Evolutionary conservation across 2,329 filamentous ascomycete species (phyloP), one percentile per base, ranked within the genome.

Genomic region (Clonostachys solani): DNA sequence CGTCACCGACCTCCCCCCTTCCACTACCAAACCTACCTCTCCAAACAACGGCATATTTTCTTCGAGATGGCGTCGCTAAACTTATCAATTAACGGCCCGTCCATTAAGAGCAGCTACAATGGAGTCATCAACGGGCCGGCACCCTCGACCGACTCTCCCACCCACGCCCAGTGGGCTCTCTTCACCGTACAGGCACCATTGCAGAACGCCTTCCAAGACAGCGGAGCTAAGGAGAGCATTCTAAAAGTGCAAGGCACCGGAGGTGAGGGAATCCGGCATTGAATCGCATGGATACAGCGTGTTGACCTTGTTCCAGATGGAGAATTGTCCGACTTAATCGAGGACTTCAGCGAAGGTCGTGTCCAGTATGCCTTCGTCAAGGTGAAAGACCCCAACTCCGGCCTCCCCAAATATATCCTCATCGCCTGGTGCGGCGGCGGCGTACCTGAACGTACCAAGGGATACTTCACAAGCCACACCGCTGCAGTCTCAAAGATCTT

Each of bases 351-450:
- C 56, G 94, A 99, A 67, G 94, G 94, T 47, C 87, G 91, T 59
- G 87, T 99, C 56, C 94, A 99, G 69, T 99, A 96, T 69, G 94
- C 91, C 29, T 97, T 95, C 61, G 85, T 94, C 60, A 96, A 95
- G 71, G 86, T 99, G 72, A 96, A 92, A 67, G 94, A 99, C 64
- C 88, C 91, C 47, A 99, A 99, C 67, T 89, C 87, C 4, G 74
- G 73, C 18, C 81, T 99, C 15, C 91, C 92, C 44, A 99, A 99
- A 75, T 88, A 85, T 64, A 89, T 95, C 50, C 78, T 99, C 55
- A 90, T 99, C 63, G 92, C 88, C 55, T 99, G 94, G 87, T 99
- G 94, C 66, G 94, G 94, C 55, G 92, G 95, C 62, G 94, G 94
- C 57, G 94, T 99, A 15, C 94, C 94, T n/a, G 94, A 99, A 71